Conservation (phyloP, 1,139 yeast species). For the Debaryomyces coudertii region DNA sequence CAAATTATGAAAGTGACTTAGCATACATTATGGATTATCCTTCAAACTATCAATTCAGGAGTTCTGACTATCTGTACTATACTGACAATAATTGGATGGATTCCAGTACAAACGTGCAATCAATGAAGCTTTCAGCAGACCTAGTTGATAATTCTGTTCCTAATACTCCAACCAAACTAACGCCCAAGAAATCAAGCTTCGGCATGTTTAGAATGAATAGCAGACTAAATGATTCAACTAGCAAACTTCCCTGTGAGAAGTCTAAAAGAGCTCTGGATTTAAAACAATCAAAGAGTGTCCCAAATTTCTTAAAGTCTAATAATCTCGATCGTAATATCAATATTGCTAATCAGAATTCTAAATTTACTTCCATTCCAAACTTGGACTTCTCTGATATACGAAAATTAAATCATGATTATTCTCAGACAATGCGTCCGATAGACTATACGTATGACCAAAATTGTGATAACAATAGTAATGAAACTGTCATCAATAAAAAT, state of each 20-base stretch:
- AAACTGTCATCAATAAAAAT: constrained; percentile 3
- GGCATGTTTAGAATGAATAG: constrained; percentile 6
- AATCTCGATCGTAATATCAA: background rate
- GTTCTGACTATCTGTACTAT: constrained; percentile 14
- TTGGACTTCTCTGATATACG: background rate
- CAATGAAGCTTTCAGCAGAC: constrained; percentile 9
- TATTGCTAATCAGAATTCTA: background rate
- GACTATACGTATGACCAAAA: background rate
- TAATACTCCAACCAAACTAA: background rate
- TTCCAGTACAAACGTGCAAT: constrained; percentile 15
- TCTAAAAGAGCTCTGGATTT: constrained; percentile 4
- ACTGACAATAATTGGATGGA: constrained; percentile 26
- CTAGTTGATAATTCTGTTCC: background rate
- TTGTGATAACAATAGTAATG: background rate
- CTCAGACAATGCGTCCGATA: background rate
- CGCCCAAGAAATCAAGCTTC: constrained; percentile 9
- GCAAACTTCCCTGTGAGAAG: background rate
- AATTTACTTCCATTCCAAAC: background rate
- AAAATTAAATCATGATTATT: background rate
- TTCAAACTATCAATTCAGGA: constrained; percentile 3
- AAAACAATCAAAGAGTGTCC: constrained; percentile 16
- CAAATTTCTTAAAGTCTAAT: constrained; percentile 4
- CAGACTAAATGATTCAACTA: constrained; percentile 1
- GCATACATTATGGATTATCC: constrained; percentile 2
- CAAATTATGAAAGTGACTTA: constrained; percentile 12